Evolutionary conservation across 1,284 basidiomycete genomes (phyloP).

Genomic region (Sanguinoderma infundibulare): DNA sequence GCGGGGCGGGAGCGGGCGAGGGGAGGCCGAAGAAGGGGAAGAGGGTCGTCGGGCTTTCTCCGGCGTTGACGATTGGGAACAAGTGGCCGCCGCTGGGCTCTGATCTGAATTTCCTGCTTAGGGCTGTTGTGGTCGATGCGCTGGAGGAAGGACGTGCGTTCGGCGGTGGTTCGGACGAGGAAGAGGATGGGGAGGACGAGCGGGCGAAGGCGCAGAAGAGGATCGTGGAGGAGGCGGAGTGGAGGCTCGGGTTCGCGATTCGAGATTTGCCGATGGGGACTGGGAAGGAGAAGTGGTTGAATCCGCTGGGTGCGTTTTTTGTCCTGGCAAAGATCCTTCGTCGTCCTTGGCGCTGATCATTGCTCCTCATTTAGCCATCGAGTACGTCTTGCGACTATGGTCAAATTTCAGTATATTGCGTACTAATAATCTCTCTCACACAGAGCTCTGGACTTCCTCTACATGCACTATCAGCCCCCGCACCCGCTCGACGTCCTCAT

Average conservation of each 20-base stretch:
- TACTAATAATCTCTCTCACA: slow-evolving; percentile 16
- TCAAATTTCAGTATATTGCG: background rate
- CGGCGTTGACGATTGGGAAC: slow-evolving; percentile 68
- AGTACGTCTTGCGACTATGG: slow-evolving; percentile 46
- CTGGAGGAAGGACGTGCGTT: slow-evolving; percentile 43
- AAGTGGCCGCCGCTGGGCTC: slow-evolving; percentile 87
- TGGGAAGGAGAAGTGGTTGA: slow-evolving; percentile 75
- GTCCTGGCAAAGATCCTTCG: background rate
- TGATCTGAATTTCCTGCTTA: slow-evolving; percentile 79
- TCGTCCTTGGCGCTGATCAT: slow-evolving; percentile 1
- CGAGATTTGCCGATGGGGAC: slow-evolving; percentile 68
- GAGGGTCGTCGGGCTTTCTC: slow-evolving; percentile 78
- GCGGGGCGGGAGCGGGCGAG: background rate
- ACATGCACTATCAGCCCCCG: slow-evolving; percentile 85
- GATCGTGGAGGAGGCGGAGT: slow-evolving; percentile 69
- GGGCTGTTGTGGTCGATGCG: slow-evolving; percentile 81
- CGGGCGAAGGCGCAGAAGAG: slow-evolving; percentile 31
- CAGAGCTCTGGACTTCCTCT: slow-evolving; percentile 86
- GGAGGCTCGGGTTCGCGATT: slow-evolving; percentile 82
- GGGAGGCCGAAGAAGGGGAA: slow-evolving; percentile 23
- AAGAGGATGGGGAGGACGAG: slow-evolving; percentile 29
- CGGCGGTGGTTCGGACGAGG: slow-evolving; percentile 10
- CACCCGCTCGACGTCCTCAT: slow-evolving; percentile 73
- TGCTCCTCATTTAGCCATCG: slow-evolving; percentile 50
- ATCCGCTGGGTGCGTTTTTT: slow-evolving; percentile 67